A percentile compares a stretch with the other conserved stretches of the same genome.
Conservation (phyloP, 768 basidiomycete genomes). For the Pleurotus ostreatus region DNA sequence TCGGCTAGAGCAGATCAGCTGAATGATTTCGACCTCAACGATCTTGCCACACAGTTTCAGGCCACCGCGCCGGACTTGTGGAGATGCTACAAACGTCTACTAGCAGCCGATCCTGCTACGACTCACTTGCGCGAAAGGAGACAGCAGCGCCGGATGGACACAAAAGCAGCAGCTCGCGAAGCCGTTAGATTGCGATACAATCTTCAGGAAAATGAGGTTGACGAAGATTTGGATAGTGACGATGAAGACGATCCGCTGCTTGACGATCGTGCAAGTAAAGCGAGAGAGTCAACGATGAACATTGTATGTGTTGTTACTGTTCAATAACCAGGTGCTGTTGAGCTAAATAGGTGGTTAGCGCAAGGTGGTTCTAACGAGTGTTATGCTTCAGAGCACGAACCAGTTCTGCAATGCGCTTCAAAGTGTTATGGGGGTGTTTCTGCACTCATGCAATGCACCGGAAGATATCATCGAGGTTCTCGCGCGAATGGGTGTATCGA, state of each 20-base stretch:
- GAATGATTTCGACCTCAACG: conserved; percentile 8
- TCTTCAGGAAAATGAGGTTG: too few species aligned
- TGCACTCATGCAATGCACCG: conserved; percentile 21
- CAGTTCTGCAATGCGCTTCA: conserved; percentile 1
- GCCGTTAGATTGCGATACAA: not conserved
- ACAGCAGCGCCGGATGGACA: not conserved
- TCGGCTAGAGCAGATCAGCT: not conserved
- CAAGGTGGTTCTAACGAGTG: not conserved
- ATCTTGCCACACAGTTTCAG: conserved; percentile 13
- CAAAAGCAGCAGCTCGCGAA: not conserved
- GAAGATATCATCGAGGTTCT: conserved; percentile 24
- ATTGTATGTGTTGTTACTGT: not conserved
- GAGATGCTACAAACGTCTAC: not conserved
- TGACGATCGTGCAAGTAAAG: not conserved
- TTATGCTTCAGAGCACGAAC: conserved; percentile 7
- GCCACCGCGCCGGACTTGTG: not conserved
- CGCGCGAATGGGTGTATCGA: conserved; percentile 23
- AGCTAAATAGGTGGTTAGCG: not conserved
- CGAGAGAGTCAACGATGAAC: not conserved
- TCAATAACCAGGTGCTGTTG: not conserved
- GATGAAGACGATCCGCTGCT: not conserved
- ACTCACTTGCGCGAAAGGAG: not conserved
- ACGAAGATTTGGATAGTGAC: not conserved
- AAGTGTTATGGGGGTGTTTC: conserved; percentile 10
- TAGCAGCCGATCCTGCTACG: not conserved